phyloP scores from a whole-genome alignment of 2,329 filamentous ascomycete species.

The Emmonsiellopsis sp. region DNA sequence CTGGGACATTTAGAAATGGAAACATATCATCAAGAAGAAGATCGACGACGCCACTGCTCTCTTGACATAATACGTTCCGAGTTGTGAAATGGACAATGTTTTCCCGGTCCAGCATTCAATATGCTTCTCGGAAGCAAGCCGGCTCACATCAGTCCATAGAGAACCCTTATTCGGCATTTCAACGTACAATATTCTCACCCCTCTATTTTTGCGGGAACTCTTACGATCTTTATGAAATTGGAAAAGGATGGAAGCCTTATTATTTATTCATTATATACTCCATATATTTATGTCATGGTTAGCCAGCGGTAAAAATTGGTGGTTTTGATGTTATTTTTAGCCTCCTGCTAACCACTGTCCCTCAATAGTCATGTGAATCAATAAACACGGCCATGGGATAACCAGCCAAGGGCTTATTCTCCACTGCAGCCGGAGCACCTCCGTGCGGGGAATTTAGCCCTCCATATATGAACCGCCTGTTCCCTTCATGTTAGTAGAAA shows the following conservation, averaged over 20 bases:
- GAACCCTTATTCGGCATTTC: background rate
- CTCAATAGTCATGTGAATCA: no score
- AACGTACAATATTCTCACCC: background rate
- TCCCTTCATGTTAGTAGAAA: no score
- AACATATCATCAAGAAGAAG: slow-evolving; percentile 27
- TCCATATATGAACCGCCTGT: no score
- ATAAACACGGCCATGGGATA: no score
- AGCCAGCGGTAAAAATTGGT: no score
- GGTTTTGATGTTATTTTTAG: no score
- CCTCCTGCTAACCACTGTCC: no score
- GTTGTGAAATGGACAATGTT: no score
- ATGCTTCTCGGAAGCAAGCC: background rate
- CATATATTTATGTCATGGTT: no score
- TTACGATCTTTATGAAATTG: background rate
- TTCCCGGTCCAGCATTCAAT: background rate
- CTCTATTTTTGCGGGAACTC: background rate
- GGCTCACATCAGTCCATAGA: background rate
- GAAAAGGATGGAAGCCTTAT: background rate
- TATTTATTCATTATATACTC: background rate
- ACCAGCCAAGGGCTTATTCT: no score
- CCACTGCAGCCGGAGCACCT: no score
- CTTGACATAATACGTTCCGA: background rate
- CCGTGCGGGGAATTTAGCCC: no score
- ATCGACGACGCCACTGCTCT: slow-evolving; percentile 20
- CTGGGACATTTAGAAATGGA: slow-evolving; percentile 28